Base-by-base conservation (phyloP, 2,329 filamentous ascomycete genomes). In the Ophiostoma montium region DNA sequence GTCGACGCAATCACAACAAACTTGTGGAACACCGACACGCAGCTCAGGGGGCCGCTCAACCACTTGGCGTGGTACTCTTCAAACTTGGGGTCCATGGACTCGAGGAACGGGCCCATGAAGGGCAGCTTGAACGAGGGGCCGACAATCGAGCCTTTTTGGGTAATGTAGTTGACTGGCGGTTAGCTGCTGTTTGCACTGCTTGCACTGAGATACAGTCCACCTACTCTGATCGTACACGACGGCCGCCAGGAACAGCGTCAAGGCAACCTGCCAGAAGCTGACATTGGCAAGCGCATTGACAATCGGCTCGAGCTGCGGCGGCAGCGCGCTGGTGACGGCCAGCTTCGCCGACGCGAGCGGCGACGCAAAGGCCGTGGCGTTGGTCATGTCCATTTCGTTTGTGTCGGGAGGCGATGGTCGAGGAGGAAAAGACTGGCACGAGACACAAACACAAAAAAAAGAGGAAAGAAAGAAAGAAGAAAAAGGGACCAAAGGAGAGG, bases 11-110 rank as follows among this genome's bases (percentile, higher is more conserved):
- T 95, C 50, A 98, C 88, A 56, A 96, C 92, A 23, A 36, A 94
- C 87, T 96, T 98, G 79, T 98, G 92, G 72, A 98, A 98, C 60
- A 98, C 88, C 2, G 89, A 95, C 54, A 98, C 92, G 62, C 92
- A 98, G 73, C 89, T 95, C 58, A 98, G 73, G 44, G 86, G 82
- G 43, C 86, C 92, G 61, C 87, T 94, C 59, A 75, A 66, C 92
- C 92, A 98, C 74, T 96, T 95, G 53, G 75, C 82, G 64, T 89
- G 76, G 70, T 98, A 98, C 61, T 89, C 78, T 53, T 83, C 80
- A 64, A 95, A 96, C 61, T 90, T 86, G 51, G 92, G 92, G 65
- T 94, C 82, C 59, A 96, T 73, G 27, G 88, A 95, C 62, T 95
- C 73, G 50, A 96, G 74, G 67, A 98, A 96, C 5, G 92, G 90